Evolutionary conservation across 768 basidiomycete genomes (phyloP).

Genomic region (Russula olivacea): DNA sequence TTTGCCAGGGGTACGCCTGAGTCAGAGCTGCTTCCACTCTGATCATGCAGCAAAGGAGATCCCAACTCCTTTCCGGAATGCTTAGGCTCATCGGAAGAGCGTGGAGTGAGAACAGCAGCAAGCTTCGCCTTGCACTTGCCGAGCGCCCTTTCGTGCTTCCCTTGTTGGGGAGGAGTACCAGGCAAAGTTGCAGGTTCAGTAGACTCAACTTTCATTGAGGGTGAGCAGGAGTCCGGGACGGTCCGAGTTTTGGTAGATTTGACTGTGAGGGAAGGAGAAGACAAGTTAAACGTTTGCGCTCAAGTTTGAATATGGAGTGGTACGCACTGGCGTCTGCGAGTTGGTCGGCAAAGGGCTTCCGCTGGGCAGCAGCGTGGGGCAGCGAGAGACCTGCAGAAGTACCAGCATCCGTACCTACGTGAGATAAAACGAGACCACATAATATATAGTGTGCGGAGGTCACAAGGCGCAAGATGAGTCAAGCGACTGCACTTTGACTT

Average conservation of each 20-base stretch:
- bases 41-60: neutral
- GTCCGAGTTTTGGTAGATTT: neutral
- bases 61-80: neutral
- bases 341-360: neutral
- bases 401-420: neutral
- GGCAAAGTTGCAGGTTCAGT: neutral
- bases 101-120: neutral
- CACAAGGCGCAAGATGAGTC: neutral
- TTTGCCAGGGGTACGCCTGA: slow-evolving; percentile 8
- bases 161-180: neutral
- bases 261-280: neutral
- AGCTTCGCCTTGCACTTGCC: neutral
- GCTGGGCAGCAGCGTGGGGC: neutral
- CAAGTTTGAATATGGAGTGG: neutral
- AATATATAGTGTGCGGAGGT: neutral
- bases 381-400: neutral
- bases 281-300: neutral
- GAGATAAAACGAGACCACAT: neutral
- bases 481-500: neutral
- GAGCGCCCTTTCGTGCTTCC: neutral
- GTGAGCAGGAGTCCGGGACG: neutral
- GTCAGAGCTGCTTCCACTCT: neutral
- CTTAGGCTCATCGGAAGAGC: neutral
- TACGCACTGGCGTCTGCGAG: slow-evolving; percentile 14
- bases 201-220: neutral